Conservation (phyloP, 129 eudicot species). For the Tagetes patula region DNA sequence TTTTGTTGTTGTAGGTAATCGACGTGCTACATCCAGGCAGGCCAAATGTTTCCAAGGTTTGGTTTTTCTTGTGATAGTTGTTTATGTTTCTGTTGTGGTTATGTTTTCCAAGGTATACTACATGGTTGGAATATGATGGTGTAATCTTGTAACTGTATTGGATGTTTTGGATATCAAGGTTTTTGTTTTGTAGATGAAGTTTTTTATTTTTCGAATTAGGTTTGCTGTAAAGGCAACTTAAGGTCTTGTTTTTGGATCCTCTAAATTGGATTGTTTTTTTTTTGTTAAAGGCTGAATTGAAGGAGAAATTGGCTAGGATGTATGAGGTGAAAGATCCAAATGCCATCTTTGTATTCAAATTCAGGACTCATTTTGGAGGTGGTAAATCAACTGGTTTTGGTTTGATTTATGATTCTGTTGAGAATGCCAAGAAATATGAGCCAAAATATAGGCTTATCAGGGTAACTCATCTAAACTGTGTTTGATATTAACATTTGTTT, state of each 20-base stretch:
- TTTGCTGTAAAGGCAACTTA: not conserved
- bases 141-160: not conserved
- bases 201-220: not conserved
- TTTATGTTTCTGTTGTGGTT: not conserved
- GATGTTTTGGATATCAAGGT: not conserved
- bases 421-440: conserved; percentile 71
- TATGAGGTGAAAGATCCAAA: conserved; percentile 64
- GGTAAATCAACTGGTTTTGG: conserved; percentile 85
- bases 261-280: not conserved
- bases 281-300: conserved; percentile 51
- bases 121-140: not conserved
- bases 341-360: conserved; percentile 70
- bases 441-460: conserved; percentile 74
- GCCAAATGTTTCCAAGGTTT: conserved; percentile 73
- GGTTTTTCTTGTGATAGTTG: not conserved
- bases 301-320: conserved; percentile 60
- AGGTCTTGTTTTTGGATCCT: not conserved
- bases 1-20: conserved; percentile 41
- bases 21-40: conserved; percentile 80
- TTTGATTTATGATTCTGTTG: conserved; percentile 71
- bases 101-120: not conserved
- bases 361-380: conserved; percentile 84
- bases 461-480: conserved; percentile 36
- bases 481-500: not conserved
- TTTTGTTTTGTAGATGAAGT: not conserved